phyloP scores from a whole-genome alignment of 1,139 yeast genomes.

The Petasospora fabianii region DNA sequence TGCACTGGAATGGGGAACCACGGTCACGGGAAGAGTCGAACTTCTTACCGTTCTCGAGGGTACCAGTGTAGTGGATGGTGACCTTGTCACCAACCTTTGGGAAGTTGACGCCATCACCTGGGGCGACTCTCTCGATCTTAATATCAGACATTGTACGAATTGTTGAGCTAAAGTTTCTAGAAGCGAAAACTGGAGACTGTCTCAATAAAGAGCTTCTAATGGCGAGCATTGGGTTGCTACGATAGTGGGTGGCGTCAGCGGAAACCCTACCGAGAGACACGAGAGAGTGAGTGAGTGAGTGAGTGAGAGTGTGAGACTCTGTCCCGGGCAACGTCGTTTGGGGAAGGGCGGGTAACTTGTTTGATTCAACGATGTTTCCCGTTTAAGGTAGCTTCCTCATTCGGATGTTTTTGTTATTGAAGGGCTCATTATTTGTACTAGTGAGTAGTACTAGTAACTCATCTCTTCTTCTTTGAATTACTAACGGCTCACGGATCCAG shows the following conservation, averaged over 20 bases:
- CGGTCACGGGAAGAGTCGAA: conserved; percentile 74
- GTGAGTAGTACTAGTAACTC: too few species aligned
- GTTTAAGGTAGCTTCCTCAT: not conserved
- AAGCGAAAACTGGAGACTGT: not conserved
- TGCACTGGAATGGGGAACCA: conserved; percentile 63
- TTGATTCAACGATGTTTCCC: not conserved
- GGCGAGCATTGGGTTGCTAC: conserved; percentile 10
- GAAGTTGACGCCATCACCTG: conserved; percentile 78
- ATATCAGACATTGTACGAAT: conserved; percentile 30
- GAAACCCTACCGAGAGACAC: too few species aligned
- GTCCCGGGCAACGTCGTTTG: too few species aligned
- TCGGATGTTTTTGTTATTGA: not conserved
- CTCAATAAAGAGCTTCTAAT: conserved; percentile 10
- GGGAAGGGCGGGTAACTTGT: not conserved
- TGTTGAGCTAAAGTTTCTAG: conserved; percentile 20
- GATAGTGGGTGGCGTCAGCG: not conserved
- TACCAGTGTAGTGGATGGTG: conserved; percentile 80
- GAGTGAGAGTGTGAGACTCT: not conserved
- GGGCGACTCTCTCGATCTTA: conserved; percentile 38
- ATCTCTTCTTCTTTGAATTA: too few species aligned
- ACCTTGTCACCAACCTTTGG: conserved; percentile 85
- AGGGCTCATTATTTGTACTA: too few species aligned
- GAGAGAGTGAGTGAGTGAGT: not conserved
- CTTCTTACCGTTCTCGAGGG: conserved; percentile 59
- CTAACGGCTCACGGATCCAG: not conserved